phyloP scores from a whole-genome alignment of 2,329 filamentous ascomycete genomes.

The Pezicula radicicola region DNA sequence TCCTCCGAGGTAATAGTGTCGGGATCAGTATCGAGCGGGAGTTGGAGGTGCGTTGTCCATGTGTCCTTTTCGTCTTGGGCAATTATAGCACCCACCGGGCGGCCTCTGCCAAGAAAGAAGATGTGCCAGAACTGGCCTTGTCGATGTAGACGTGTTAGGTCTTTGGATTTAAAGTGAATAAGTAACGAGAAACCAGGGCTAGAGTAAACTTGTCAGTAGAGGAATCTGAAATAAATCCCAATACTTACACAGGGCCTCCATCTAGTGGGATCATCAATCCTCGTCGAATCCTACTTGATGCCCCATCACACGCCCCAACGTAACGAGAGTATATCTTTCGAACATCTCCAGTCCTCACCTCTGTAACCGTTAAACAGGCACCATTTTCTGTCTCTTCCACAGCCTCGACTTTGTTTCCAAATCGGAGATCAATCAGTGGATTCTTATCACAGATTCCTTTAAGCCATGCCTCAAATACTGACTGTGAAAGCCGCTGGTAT shows the following conservation, averaged over 20 bases:
- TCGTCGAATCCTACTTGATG: conserved; percentile 32
- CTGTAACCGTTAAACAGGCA: conserved; percentile 7
- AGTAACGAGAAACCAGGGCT: conserved; percentile 7
- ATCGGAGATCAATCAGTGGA: conserved; percentile 20
- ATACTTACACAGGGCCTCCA: conserved; percentile 23
- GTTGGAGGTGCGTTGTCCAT: too few species aligned
- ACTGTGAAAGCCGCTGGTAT: conserved; percentile 29
- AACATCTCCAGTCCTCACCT: conserved; percentile 7
- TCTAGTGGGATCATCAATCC: conserved; percentile 15
- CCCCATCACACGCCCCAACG: conserved; percentile 47
- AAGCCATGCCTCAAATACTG: conserved; percentile 32
- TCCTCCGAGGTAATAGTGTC: too few species aligned
- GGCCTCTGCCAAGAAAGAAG: conserved; percentile 6
- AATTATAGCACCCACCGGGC: neutral
- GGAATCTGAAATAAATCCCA: neutral
- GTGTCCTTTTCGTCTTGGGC: neutral
- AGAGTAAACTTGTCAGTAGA: neutral
- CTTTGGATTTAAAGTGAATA: conserved; percentile 17
- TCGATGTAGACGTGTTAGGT: conserved; percentile 4
- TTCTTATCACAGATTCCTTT: conserved; percentile 16
- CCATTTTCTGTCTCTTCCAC: neutral
- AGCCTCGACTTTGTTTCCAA: conserved; percentile 22
- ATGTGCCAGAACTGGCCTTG: conserved; percentile 18
- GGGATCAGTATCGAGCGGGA: too few species aligned
- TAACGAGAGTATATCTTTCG: conserved; percentile 29